Conservation (phyloP, 1,139 yeast species). For the Hanseniaspora uvarum region DNA sequence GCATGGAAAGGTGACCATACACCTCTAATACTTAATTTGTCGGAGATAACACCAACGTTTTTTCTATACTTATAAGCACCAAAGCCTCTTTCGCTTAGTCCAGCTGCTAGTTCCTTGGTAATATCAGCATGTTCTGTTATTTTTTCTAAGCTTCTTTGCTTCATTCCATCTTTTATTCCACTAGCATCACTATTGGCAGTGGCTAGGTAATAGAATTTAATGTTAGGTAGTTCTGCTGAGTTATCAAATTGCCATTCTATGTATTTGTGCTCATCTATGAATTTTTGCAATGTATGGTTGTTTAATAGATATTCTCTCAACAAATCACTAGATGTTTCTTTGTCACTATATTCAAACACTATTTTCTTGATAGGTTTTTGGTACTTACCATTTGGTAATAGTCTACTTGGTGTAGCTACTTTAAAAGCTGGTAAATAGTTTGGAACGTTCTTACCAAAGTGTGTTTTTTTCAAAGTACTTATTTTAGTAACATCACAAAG, state of each 20-base stretch:
- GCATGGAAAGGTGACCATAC: slow-evolving; percentile 91
- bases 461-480: slow-evolving; percentile 36
- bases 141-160: slow-evolving; percentile 51
- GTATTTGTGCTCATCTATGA: slow-evolving; percentile 53
- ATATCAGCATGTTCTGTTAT: slow-evolving; percentile 37
- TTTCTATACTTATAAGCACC: slow-evolving; percentile 44
- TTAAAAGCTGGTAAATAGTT: slow-evolving; percentile 72
- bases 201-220: slow-evolving; percentile 51
- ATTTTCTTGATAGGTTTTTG: slow-evolving; percentile 38
- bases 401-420: slow-evolving; percentile 52
- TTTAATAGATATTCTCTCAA: slow-evolving; percentile 51
- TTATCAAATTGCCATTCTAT: slow-evolving; percentile 62
- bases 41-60: slow-evolving; percentile 46
- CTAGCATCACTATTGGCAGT: slow-evolving; percentile 12
- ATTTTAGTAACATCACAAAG: slow-evolving; percentile 17
- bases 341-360: slow-evolving; percentile 71
- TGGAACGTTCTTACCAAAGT: slow-evolving; percentile 40
- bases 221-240: slow-evolving; percentile 72
- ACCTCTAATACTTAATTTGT: slow-evolving; percentile 84
- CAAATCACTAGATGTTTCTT: slow-evolving; percentile 92
- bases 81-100: slow-evolving; percentile 53
- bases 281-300: slow-evolving; percentile 42
- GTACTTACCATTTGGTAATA: slow-evolving; percentile 8
- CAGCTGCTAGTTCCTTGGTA: slow-evolving; percentile 45
- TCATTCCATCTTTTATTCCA: slow-evolving; percentile 34